These are phyloP conservation scores for Leccinum imitatum DNA, from an alignment of 768 basidiomycete genomes.

Conservation along the genomic window DNA sequence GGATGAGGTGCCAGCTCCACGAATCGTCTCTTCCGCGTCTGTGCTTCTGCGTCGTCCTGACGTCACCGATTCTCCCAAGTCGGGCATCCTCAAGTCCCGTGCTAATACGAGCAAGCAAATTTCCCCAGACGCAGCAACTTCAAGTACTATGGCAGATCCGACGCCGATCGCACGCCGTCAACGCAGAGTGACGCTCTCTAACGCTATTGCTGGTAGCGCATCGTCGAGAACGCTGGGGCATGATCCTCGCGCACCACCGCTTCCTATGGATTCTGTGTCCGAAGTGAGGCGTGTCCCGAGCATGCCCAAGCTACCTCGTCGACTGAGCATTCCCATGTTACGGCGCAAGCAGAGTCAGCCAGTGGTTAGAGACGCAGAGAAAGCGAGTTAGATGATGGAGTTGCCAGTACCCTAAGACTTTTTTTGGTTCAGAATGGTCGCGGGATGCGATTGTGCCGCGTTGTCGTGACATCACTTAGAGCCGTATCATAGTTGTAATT, in stretches of 20 bases:
- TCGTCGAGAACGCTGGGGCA: conserved; percentile 1
- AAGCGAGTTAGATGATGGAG: background rate
- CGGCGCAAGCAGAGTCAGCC: conserved; percentile 28
- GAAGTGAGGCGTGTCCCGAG: conserved; percentile 19
- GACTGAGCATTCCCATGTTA: conserved; percentile 30
- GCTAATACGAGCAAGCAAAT: conserved; percentile 8
- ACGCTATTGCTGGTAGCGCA: conserved; percentile 4
- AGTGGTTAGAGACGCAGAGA: conserved; percentile 1
- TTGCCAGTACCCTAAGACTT: background rate
- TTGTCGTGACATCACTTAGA: background rate
- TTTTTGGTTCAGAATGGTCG: background rate
- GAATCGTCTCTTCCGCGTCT: conserved; percentile 2
- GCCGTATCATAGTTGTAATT: background rate
- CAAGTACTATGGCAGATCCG: background rate
- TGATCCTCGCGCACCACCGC: background rate
- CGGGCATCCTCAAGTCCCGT: conserved; percentile 18
- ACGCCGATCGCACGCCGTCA: conserved; percentile 7
- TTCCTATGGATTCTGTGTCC: background rate
- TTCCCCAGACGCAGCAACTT: background rate
- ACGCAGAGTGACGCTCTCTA: conserved; percentile 25
- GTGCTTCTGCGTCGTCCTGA: conserved; percentile 6
- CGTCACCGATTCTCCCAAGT: conserved; percentile 7
- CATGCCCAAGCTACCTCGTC: conserved; percentile 26
- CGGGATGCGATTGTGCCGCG: background rate
- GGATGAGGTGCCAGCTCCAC: background rate